Percentiles rank a stretch among this genome's conserved stretches.
These are phyloP conservation scores for Sporothrix humicola DNA, from an alignment of 2,329 filamentous ascomycete species.

Conservation along the genomic window DNA sequence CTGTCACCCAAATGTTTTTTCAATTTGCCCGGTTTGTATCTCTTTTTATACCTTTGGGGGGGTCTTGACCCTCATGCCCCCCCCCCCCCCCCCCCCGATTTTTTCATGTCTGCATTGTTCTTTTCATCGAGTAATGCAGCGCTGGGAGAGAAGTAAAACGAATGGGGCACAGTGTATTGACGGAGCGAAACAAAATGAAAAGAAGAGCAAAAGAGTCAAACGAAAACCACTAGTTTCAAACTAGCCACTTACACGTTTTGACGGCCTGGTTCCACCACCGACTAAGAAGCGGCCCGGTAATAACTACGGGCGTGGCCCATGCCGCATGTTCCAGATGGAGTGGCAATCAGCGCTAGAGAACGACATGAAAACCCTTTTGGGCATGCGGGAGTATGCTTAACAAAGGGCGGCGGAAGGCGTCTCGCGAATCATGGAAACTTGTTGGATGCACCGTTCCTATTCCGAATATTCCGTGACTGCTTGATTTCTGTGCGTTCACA, in stretches of 20 bases:
- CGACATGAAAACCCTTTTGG: slow-evolving; percentile 4
- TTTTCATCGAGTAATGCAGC: too few species aligned
- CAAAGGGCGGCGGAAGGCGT: background rate
- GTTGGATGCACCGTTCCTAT: background rate
- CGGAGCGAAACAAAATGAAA: background rate
- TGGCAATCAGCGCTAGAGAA: slow-evolving; percentile 10
- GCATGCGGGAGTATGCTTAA: background rate
- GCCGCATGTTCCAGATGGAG: slow-evolving; percentile 1
- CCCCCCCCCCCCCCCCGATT: too few species aligned
- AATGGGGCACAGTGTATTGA: too few species aligned
- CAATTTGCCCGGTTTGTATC: too few species aligned
- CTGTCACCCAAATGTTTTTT: too few species aligned
- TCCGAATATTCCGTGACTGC: slow-evolving; percentile 12
- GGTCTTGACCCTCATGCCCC: too few species aligned
- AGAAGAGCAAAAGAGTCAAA: background rate
- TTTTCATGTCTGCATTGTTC: too few species aligned
- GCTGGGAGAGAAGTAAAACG: too few species aligned
- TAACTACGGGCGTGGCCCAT: background rate
- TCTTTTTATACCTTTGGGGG: too few species aligned
- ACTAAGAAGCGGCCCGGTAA: slow-evolving; percentile 14
- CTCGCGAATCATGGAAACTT: background rate
- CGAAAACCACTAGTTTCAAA: background rate
- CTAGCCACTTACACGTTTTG: slow-evolving; percentile 6
- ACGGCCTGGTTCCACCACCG: background rate
- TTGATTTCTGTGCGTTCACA: too few species aligned